Base-by-base conservation (phyloP, 2,329 filamentous ascomycete species). In the Neoarthrinium moseri region DNA sequence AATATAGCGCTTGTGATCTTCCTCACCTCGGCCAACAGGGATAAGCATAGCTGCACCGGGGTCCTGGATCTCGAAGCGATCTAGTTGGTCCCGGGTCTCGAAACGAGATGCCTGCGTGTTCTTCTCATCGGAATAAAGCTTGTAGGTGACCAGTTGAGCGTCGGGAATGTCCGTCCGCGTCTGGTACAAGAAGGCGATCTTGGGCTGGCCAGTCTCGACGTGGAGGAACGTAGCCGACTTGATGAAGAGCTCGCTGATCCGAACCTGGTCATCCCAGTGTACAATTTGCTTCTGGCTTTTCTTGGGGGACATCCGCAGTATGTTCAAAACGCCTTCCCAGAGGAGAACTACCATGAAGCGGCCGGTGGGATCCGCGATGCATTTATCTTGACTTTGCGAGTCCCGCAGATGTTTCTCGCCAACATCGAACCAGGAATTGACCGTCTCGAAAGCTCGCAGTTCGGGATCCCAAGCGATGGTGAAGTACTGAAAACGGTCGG, bases 401-500 rank as follows among this genome's bases (percentile, higher is more conserved):
- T 95, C 87, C 43, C 89, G 75, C 78, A 85, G 80, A 50, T 82
- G 76, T 29, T 72, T 76, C 57, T 84, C 80, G 24, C 77, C 70
- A 2, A 68, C 58, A 51, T 86, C 81, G 32, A 73, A 67, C 32
- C 80, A 77, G 2, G 68, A 55, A 55, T 77, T 71, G 18, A 77
- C 62, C 0, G 75, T 80, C 7, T 78, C 72, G 3, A 86, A 65
- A 47, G 71, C 64, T 17, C 67, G 67, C 4, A 60, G 72, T 62
- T 78, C 66, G 1, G 76, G 59, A 56, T 96, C 84, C 91, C 94
- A 99, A 13, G 78, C 83, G 17, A 96, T 67, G 2, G 90, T 95
- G 65, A 97, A 96, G 70, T 96, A 97, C 58, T 91, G 85, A 56
- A 89, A 87, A 45, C 87, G 83, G 62, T 96, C 87, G 37, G 94